These are phyloP conservation scores for Lactuca sativa DNA, from an alignment of 129 eudicot species.

Conservation along the genomic window DNA sequence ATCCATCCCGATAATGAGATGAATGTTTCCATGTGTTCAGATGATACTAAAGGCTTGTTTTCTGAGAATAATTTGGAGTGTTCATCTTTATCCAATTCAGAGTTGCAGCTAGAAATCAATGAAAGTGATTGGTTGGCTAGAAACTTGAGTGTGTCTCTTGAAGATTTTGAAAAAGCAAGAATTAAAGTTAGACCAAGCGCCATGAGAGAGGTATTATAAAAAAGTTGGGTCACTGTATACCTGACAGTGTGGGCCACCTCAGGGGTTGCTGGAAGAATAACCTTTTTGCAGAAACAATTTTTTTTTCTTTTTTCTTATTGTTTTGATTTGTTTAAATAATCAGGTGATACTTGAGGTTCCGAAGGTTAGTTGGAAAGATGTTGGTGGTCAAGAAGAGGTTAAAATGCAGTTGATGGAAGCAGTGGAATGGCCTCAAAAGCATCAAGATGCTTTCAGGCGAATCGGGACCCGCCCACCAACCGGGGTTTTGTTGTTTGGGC, in stretches of 20 bases:
- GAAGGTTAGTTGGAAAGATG: slow-evolving; percentile 87
- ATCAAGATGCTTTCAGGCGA: slow-evolving; percentile 74
- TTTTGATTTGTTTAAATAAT: slow-evolving; percentile 19
- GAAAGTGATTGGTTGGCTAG: slow-evolving; percentile 18
- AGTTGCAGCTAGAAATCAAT: slow-evolving; percentile 16
- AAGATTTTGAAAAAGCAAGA: slow-evolving; percentile 85
- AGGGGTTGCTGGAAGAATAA: background rate
- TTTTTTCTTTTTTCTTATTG: background rate
- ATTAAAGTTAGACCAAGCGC: slow-evolving; percentile 89
- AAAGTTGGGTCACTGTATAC: background rate
- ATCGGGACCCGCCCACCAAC: slow-evolving; percentile 89
- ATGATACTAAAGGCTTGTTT: slow-evolving; percentile 20
- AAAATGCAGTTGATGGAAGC: slow-evolving; percentile 90
- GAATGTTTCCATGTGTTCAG: slow-evolving; percentile 8
- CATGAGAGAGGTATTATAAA: slow-evolving; percentile 90
- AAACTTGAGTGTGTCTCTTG: slow-evolving; percentile 49
- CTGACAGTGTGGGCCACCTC: background rate
- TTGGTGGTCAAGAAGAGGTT: slow-evolving; percentile 91
- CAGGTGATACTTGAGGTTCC: slow-evolving; percentile 95
- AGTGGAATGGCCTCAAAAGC: slow-evolving; percentile 96
- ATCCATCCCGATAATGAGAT: slow-evolving; percentile 18
- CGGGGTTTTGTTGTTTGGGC: slow-evolving; percentile 89
- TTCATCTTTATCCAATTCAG: slow-evolving; percentile 36
- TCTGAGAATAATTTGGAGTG: slow-evolving; percentile 41
- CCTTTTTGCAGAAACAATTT: background rate